Evolutionary conservation across 495 filamentous ascomycete species (phyloP).

Genomic region (Friedmanniomyces simplex): DNA sequence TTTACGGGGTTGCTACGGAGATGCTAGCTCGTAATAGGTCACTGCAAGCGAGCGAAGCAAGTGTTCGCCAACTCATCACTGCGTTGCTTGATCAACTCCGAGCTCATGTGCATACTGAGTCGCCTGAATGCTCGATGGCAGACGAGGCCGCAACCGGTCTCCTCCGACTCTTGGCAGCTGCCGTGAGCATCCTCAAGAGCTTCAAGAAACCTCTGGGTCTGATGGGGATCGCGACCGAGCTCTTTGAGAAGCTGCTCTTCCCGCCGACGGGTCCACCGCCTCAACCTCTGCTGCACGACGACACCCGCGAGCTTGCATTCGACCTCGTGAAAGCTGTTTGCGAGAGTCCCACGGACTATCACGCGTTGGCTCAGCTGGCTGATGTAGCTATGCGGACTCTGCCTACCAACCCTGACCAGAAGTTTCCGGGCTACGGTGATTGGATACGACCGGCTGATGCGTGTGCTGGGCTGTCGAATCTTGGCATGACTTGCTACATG

Average conservation of each 20-base stretch:
- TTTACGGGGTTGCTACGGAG: slow-evolving; percentile 4
- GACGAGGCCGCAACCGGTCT: slow-evolving; percentile 9
- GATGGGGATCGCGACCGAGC: background rate
- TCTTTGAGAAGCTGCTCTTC: slow-evolving; percentile 8
- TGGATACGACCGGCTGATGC: slow-evolving; percentile 63
- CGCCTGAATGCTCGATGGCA: background rate
- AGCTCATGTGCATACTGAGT: slow-evolving; percentile 7
- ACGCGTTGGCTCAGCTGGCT: background rate
- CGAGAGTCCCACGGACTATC: slow-evolving; percentile 1
- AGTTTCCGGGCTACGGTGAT: slow-evolving; percentile 30
- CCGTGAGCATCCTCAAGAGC: slow-evolving; percentile 2
- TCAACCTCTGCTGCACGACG: slow-evolving; percentile 1
- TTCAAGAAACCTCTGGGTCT: slow-evolving; percentile 13
- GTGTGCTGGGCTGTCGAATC: slow-evolving; percentile 75
- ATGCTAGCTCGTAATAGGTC: background rate
- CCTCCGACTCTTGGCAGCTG: background rate
- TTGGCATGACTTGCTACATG: slow-evolving; percentile 95
- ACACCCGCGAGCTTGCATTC: slow-evolving; percentile 4
- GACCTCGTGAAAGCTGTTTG: slow-evolving; percentile 9
- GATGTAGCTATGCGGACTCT: background rate
- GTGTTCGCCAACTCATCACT: background rate
- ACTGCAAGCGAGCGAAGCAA: background rate
- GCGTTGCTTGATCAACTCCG: background rate
- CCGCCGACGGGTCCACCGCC: background rate
- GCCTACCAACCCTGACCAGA: background rate